phyloP scores from a whole-genome alignment of 441 rosid genomes.

The Viola pubescens region DNA sequence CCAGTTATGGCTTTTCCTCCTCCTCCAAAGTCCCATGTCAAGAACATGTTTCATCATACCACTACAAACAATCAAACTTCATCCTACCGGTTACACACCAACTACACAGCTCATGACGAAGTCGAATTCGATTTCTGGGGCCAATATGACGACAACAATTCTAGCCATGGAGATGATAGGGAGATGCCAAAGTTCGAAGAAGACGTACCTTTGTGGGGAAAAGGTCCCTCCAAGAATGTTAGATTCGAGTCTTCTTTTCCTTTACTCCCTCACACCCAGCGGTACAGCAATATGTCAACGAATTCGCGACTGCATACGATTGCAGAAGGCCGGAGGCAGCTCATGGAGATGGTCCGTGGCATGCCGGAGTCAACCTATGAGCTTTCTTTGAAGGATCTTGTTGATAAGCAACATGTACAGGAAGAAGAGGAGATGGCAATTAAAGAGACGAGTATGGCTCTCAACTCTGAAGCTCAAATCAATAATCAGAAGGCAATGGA shows the following conservation, averaged over 20 bases:
- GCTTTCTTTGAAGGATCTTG: conserved; percentile 50
- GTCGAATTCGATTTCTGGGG: conserved; percentile 32
- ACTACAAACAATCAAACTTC: conserved; percentile 6
- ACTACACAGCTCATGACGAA: conserved; percentile 5
- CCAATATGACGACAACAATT: background rate
- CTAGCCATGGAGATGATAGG: background rate
- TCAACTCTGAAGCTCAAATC: conserved; percentile 4
- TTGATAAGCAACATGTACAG: conserved; percentile 21
- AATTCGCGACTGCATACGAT: conserved; percentile 16
- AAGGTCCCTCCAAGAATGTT: background rate
- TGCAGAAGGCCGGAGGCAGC: conserved; percentile 38
- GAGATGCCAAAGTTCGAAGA: conserved; percentile 12
- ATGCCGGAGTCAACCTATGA: conserved; percentile 44
- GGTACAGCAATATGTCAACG: conserved; percentile 19
- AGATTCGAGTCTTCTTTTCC: conserved; percentile 23
- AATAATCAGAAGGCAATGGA: conserved; percentile 14
- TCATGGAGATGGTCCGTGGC: conserved; percentile 39
- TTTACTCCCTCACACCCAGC: conserved; percentile 20
- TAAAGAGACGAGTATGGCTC: conserved; percentile 10
- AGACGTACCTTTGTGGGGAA: conserved; percentile 16
- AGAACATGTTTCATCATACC: conserved; percentile 3
- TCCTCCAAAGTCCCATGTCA: background rate
- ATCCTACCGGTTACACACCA: background rate
- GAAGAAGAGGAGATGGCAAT: conserved; percentile 2
- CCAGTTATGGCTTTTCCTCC: background rate